Evolutionary conservation across 2,329 filamentous ascomycete genomes (phyloP), one percentile per base, ranked within the genome.

Genomic region (Colletotrichum sp.): DNA sequence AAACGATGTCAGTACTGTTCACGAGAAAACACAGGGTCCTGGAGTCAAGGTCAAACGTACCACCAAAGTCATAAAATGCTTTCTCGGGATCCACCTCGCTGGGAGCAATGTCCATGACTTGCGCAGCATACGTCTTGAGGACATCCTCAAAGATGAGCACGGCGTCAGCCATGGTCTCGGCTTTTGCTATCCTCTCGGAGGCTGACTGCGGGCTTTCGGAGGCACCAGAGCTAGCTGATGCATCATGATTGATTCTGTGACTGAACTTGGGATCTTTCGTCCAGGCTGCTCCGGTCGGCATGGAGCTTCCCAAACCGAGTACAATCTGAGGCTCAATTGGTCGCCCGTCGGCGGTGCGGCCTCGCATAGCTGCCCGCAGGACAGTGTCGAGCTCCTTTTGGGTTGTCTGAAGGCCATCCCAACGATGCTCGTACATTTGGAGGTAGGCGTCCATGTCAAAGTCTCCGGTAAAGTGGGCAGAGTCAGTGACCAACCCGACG

Each of bases 401-500:
- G 1, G 69, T 72, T 7, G 57, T 70, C n/a, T 73, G 66, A 5
- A 69, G 29, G 1, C 66, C 66, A 2, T 61, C 59, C 70, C 66
- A 73, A 5, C 66, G 36, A 36, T 73, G 66, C 21, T 72, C 64
- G n/a, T 70, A 73, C 70, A 73, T 70, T 27, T 70, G 58, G 1
- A 73, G 27, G 3, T 73, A 69, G 2, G 64, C 64, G 4, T 70
- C 34, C 51, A 73, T 58, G 29, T 64, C 66, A 8, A 69, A 70
- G 11, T 63, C 57, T 2, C 64, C 64, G 4, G 43, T 68, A 65
- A 72, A 72, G 27, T 73, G 66, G 3, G 66, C 66, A 9, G 66
- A 69, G 54, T 70, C 66, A 2, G 54, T 64, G 0, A 73, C 70
- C 0, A 73, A 36, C 2, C 80, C 79, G 3, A 81, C 43, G 31